A percentile compares a stretch with the other conserved stretches of the same genome.
Evolutionary conservation across 2,329 filamentous ascomycete genomes (phyloP).

Genomic region (Stagonosporopsis vannaccii): DNA sequence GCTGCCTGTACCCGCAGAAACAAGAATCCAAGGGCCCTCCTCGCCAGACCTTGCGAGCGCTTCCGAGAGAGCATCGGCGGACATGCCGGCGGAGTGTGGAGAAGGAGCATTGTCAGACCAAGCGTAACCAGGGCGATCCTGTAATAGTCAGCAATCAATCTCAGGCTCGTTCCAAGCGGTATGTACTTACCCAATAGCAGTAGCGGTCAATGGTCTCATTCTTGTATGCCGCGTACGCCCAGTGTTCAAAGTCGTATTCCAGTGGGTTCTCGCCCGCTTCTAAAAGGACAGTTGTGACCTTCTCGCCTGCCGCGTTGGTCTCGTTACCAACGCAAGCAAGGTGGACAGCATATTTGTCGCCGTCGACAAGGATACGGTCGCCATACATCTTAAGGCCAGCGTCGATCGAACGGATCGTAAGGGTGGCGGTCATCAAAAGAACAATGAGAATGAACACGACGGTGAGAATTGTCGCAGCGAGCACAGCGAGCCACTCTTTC

Average conservation of each 20-base stretch:
- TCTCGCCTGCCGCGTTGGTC: constrained; percentile 62
- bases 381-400: constrained; percentile 76
- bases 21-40: constrained; percentile 85
- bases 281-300: constrained; percentile 80
- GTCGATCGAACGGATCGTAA: constrained; percentile 82
- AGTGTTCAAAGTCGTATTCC: constrained; percentile 79
- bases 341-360: constrained; percentile 85
- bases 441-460: constrained; percentile 71
- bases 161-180: neutral
- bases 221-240: constrained; percentile 76
- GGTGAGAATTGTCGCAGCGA: constrained; percentile 76
- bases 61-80: constrained; percentile 87
- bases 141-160: neutral
- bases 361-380: constrained; percentile 79
- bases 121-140: constrained; percentile 84
- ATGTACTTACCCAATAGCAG: constrained; percentile 72
- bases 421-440: constrained; percentile 78
- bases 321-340: constrained; percentile 81
- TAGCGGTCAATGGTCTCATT: constrained; percentile 87
- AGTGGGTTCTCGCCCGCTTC: constrained; percentile 84
- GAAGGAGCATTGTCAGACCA: constrained; percentile 94
- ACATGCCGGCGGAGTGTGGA: constrained; percentile 90
- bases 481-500: constrained; percentile 82
- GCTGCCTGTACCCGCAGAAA: constrained; percentile 84
- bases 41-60: constrained; percentile 82